Percentiles rank a stretch among this genome's conserved stretches.
These are phyloP conservation scores for Flaveria floridana DNA, from an alignment of 140 eudicot species.

Conservation along the genomic window DNA sequence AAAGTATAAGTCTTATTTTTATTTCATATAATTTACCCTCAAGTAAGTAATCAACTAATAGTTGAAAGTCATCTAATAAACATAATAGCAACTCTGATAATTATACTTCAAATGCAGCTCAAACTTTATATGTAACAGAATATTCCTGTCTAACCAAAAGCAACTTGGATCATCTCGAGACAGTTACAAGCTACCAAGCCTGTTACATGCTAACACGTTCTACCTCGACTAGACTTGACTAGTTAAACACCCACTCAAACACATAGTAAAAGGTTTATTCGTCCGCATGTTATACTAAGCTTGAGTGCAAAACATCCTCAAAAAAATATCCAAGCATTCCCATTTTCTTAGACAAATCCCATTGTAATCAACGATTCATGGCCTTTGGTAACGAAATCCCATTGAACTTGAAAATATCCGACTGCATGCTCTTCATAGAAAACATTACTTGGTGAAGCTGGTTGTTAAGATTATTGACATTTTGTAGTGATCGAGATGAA, in stretches of 20 bases:
- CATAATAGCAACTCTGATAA: no score
- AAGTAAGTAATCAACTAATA: not conserved
- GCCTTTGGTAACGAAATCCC: constrained; percentile 22
- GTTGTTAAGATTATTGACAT: constrained; percentile 35
- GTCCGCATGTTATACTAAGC: not conserved
- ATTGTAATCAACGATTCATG: constrained; percentile 6
- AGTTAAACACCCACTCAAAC: not conserved
- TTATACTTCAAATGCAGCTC: not conserved
- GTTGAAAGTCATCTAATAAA: not conserved
- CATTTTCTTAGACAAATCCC: constrained; percentile 12
- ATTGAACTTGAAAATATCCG: constrained; percentile 30
- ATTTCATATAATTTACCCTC: not conserved
- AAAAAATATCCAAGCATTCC: not conserved
- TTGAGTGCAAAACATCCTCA: not conserved
- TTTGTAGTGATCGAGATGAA: constrained; percentile 46
- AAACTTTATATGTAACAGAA: not conserved
- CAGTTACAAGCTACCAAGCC: not conserved
- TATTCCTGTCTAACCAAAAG: not conserved
- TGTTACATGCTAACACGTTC: not conserved
- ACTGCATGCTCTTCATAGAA: constrained; percentile 36
- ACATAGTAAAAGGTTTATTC: not conserved
- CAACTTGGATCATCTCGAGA: not conserved
- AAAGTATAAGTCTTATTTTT: not conserved
- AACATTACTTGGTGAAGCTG: constrained; percentile 40
- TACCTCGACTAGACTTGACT: not conserved